Evolutionary conservation across 805 yeast genomes (phyloP), one percentile per base, ranked within the genome.

Genomic region (Ogataea ramenticola): DNA sequence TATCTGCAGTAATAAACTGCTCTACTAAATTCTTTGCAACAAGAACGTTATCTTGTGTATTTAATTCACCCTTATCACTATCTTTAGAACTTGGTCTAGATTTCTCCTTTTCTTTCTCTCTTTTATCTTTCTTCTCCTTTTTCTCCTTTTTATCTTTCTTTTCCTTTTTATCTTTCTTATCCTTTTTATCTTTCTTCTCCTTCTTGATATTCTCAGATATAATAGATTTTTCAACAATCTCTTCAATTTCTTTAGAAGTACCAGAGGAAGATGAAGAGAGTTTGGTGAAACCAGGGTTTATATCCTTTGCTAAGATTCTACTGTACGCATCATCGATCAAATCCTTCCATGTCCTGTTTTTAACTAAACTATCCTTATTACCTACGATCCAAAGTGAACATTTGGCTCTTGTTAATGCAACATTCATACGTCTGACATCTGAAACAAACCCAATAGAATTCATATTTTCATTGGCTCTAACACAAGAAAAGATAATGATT

Each of bases 361-460:
- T 66, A 7, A 60, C 53, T 50, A 91, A 72, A 1, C 95, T 79
- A n/a, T 70, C 66, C 27, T 72, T 75, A 53, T 86, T 81, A 19
- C 99, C 99, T 15, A 95, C 62, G 45, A 93, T 81, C 98, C 98
- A 93, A 50, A 93, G 67, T 1, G 98, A 85, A 1, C 95, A 75
- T 52, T 83, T 78, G 0, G 98, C 97, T 68, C 99, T 85, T 1
- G 98, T 91, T 32, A 93, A 66, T 0, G 96, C 98, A 43, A 93
- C 99, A 62, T 93, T 93, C 96, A 93, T 87, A 68, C 99, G 86
- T 50, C 99, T 75, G 33, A 82, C 74, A 64, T 93, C 99, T 39
- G 84, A 82, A 60, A 93, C 72, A 65, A 93, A 93, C 16, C 98
- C 99, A 46, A 91, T 87, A 39, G 80, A 74, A 21, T 73, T 66